Evolutionary conservation across 306 rosid species (phyloP), one percentile per base, ranked within the genome.

Genomic region (Senna siamea): DNA sequence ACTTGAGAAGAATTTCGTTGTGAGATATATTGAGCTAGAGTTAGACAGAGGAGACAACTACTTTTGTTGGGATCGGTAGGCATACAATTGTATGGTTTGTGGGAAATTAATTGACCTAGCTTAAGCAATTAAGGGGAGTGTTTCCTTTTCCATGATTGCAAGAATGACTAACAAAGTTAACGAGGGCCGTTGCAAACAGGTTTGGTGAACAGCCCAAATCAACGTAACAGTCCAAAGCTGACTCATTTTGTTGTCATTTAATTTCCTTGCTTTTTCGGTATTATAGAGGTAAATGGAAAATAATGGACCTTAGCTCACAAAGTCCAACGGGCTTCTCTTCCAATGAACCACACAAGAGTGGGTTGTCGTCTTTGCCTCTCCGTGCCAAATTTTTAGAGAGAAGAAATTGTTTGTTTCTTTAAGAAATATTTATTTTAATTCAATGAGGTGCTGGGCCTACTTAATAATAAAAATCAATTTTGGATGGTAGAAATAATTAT

Each of bases 61-160:
- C 55, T 30, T 63, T 38, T 76, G 52, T 60, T 70, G 35, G 19
- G 40, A 34, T 70, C 12, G 65, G 20, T 14, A 23, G 30, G 75
- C 54, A 55, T 57, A 55, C 59, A 68, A n/a, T 53, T 32, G n/a
- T 5, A 22, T n/a, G 48, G 26, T 47, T 37, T 41, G 74, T 51
- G 72, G 59, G 60, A 61, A 69, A 71, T 78, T 63, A 74, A 48
- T 74, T 68, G 54, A 55, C 54, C 66, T 69, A 47, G 74, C 46
- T 6, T 50, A 50, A 34, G 46, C 58, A 68, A 47, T 8, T 55
- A 37, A 43, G 34, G 69, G 58, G 22, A 73, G 65, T 63, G 69
- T 38, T 47, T n/a, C n/a, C n/a, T n/a, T n/a, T 41, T 69, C 28
- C 72, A 78, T 73, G 77, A 82, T 78, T 69, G 80, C 26, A 60